phyloP scores from a whole-genome alignment of 1,139 yeast genomes.

The Debaryomyces subglobosus region DNA sequence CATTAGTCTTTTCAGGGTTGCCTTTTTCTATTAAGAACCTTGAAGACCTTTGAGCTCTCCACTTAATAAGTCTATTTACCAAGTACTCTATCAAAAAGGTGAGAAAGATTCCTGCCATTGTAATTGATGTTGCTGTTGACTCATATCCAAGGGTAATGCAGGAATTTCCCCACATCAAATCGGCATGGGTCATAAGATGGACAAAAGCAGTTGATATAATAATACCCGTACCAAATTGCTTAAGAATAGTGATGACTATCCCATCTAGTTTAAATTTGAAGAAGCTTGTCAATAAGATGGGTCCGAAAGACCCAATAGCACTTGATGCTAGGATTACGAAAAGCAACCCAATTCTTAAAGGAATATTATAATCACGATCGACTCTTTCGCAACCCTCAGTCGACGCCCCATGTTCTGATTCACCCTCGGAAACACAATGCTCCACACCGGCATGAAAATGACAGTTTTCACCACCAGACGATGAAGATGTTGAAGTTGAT shows the following conservation, averaged over 20 bases:
- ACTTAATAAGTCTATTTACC: conserved; percentile 13
- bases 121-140: conserved; percentile 33
- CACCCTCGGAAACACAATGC: conserved; percentile 30
- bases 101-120: conserved; percentile 35
- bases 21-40: neutral
- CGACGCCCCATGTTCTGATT: conserved; percentile 15
- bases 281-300: conserved; percentile 22
- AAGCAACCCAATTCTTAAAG: conserved; percentile 30
- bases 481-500: conserved; percentile 9
- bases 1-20: neutral
- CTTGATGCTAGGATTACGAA: conserved; percentile 35
- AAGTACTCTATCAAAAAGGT: conserved; percentile 34
- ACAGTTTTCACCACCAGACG: conserved; percentile 24
- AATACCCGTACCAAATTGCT: conserved; percentile 33
- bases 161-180: conserved; percentile 28
- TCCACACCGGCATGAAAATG: conserved; percentile 47
- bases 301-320: conserved; percentile 32
- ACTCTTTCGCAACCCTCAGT: conserved; percentile 18
- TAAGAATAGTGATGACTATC: conserved; percentile 19
- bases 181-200: conserved; percentile 25
- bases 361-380: conserved; percentile 31
- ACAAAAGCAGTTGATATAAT: conserved; percentile 31
- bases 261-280: conserved; percentile 26
- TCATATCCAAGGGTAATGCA: conserved; percentile 30
- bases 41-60: neutral